Percentiles rank a stretch among this genome's conserved stretches.
Evolutionary conservation across 306 rosid genomes (phyloP).

Genomic region (Crotalaria pallida): DNA sequence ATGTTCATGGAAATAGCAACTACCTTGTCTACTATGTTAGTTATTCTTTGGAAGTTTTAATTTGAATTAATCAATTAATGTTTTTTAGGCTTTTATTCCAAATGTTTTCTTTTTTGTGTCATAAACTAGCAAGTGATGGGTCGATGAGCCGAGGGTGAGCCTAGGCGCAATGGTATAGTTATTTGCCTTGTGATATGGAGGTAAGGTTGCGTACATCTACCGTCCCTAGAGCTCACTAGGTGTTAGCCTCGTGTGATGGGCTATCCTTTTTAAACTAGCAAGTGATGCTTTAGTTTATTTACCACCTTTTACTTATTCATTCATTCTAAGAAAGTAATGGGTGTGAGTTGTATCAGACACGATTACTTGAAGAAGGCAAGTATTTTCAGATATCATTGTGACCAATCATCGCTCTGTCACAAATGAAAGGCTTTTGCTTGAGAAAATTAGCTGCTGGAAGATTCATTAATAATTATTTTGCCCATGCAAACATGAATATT

Average conservation of each 20-base stretch:
- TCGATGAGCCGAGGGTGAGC: too few relatives aligned
- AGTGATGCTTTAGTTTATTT: background rate
- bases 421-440: background rate
- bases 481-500: background rate
- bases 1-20: background rate
- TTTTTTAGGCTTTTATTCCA: background rate
- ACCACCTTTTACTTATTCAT: background rate
- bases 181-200: too few relatives aligned
- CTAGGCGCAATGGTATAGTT: too few relatives aligned
- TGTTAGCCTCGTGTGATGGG: too few relatives aligned
- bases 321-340: background rate
- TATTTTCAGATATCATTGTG: background rate
- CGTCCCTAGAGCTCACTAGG: too few relatives aligned
- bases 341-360: background rate
- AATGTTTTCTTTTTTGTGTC: background rate
- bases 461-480: background rate
- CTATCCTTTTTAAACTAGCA: too few relatives aligned
- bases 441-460: background rate
- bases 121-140: background rate
- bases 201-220: too few relatives aligned
- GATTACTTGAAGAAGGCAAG: background rate
- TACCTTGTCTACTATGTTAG: background rate
- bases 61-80: background rate
- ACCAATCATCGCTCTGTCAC: background rate
- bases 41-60: background rate